Conservation (phyloP, 306 rosid species). For the Rubus parviflorus region DNA sequence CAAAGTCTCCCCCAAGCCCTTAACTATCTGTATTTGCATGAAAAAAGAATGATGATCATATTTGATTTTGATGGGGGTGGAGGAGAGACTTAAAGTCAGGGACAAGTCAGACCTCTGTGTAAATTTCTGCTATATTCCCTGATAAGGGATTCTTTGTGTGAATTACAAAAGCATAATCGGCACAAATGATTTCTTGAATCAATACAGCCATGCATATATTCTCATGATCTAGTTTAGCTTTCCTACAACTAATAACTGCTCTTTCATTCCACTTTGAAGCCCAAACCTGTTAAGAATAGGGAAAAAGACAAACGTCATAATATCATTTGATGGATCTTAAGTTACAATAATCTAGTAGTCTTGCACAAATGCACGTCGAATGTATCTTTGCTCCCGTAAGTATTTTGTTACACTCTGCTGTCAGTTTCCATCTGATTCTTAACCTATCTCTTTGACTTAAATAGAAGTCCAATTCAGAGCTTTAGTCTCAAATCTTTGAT, state of each 20-base stretch:
- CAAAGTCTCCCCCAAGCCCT: conserved; percentile 41
- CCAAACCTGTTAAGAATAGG: conserved; percentile 35
- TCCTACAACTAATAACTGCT: background rate
- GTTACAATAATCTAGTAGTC: background rate
- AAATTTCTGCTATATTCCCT: conserved; percentile 29
- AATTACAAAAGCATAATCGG: conserved; percentile 37
- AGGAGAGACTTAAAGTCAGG: background rate
- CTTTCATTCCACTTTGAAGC: conserved; percentile 15
- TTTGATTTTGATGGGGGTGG: conserved; percentile 1
- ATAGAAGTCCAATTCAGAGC: background rate
- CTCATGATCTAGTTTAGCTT: conserved; percentile 32
- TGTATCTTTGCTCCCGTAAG: background rate
- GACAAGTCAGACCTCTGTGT: conserved; percentile 30
- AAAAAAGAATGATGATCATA: background rate
- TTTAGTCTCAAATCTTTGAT: background rate
- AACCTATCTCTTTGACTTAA: background rate
- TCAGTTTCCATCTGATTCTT: background rate
- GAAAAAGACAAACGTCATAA: background rate
- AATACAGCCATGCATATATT: conserved; percentile 34
- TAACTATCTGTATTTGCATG: conserved; percentile 33
- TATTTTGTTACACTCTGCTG: background rate
- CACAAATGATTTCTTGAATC: conserved; percentile 38
- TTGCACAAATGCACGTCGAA: background rate
- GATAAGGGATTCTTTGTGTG: conserved; percentile 27
- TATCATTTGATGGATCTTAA: background rate